Percentiles rank a stretch among this genome's conserved stretches.
These are phyloP conservation scores for Omphalea diandra DNA, from an alignment of 441 rosid genomes.

Conservation along the genomic window DNA sequence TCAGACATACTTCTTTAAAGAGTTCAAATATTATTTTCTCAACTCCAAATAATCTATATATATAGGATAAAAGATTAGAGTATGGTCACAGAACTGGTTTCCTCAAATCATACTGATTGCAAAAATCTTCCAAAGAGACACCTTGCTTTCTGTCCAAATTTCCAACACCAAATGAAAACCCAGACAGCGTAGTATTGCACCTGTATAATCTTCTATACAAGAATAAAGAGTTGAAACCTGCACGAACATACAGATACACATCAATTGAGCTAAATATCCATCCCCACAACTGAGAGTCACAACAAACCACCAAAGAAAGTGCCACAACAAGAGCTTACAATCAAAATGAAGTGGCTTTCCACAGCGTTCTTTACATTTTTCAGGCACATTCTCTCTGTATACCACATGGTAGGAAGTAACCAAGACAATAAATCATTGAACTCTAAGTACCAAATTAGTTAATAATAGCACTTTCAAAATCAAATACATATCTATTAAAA, in stretches of 20 bases:
- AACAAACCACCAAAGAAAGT: constrained; percentile 13
- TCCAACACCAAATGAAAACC: constrained; percentile 64
- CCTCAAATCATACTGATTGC: constrained; percentile 49
- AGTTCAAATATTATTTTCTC: background rate
- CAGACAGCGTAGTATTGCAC: constrained; percentile 65
- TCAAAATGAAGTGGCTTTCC: constrained; percentile 54
- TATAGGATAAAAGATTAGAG: constrained; percentile 1
- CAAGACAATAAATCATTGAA: too few species aligned
- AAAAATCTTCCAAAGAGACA: constrained; percentile 60
- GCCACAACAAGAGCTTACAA: constrained; percentile 46
- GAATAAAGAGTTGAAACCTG: constrained; percentile 81
- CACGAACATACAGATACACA: constrained; percentile 18
- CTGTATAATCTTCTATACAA: constrained; percentile 86
- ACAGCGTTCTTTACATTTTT: constrained; percentile 36
- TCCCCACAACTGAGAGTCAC: background rate
- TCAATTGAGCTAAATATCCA: background rate
- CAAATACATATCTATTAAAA: too few species aligned
- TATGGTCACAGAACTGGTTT: constrained; percentile 58
- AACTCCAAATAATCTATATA: background rate
- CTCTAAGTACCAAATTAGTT: background rate
- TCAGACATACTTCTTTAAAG: background rate
- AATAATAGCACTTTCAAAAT: background rate
- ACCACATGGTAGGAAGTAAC: too few species aligned
- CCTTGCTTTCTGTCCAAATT: constrained; percentile 67
- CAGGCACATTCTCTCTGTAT: constrained; percentile 64